Conservation (phyloP, 176 grass and related monocot species). For the barley (Hordeum vulgare) region DNA sequence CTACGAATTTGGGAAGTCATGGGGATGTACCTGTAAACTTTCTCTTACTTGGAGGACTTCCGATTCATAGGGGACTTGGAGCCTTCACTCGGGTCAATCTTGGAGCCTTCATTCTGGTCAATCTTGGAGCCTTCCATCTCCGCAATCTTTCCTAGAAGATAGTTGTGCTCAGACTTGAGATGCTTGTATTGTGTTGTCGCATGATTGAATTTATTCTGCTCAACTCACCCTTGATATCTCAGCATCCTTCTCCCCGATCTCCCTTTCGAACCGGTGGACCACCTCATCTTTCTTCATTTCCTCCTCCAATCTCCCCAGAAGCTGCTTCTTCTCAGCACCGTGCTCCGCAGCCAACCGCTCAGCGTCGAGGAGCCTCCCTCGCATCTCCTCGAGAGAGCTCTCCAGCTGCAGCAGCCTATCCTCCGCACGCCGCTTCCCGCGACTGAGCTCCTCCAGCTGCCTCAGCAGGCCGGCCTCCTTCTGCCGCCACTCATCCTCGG, state of each 20-base stretch:
- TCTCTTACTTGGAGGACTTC: conserved; percentile 42
- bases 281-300: not conserved
- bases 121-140: conserved; percentile 26
- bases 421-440: conserved; percentile 18
- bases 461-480: conserved; percentile 34
- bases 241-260: conserved; percentile 8
- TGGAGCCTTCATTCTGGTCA: conserved; percentile 15
- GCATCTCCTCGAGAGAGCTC: conserved; percentile 32
- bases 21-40: conserved; percentile 39
- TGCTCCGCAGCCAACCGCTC: not conserved
- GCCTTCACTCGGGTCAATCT: conserved; percentile 34
- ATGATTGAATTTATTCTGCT: conserved; percentile 41
- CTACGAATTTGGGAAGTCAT: not conserved
- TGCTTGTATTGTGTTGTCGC: conserved; percentile 51
- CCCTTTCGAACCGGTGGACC: too few species aligned
- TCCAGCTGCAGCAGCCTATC: conserved; percentile 36
- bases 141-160: conserved; percentile 20
- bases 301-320: conserved; percentile 30
- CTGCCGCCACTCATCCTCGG: conserved; percentile 59
- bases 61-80: conserved; percentile 17
- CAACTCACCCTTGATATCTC: not conserved
- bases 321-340: conserved; percentile 36
- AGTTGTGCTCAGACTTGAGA: conserved; percentile 64
- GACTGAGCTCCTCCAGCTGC: conserved; percentile 46
- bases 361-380: conserved; percentile 16